phyloP scores from a whole-genome alignment of 352 stramenopile species.

The Phytophthora sansomeana region DNA sequence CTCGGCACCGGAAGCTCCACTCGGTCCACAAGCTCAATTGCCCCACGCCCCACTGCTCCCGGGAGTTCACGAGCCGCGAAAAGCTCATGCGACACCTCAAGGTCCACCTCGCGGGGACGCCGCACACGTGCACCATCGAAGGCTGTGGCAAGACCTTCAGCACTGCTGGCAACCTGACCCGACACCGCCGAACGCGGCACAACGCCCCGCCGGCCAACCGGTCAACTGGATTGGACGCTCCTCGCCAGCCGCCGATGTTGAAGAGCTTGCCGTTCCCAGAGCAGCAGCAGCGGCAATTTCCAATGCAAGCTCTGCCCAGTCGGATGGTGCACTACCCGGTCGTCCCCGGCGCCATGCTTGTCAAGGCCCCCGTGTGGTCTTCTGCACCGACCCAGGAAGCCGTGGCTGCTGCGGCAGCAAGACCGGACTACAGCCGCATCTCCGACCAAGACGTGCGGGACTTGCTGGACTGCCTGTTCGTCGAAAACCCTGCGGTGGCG shows the following conservation, averaged over 20 bases:
- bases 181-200: constrained; percentile 63
- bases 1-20: constrained; percentile 73
- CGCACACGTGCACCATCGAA: constrained; percentile 59
- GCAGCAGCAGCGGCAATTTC: constrained; percentile 30
- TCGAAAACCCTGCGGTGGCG: constrained; percentile 32
- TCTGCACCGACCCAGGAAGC: constrained; percentile 18
- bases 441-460: constrained; percentile 53
- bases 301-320: constrained; percentile 17
- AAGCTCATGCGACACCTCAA: constrained; percentile 63
- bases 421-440: constrained; percentile 35
- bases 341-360: constrained; percentile 34
- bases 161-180: constrained; percentile 64
- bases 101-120: constrained; percentile 55
- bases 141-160: constrained; percentile 67
- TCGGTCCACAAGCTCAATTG: constrained; percentile 56
- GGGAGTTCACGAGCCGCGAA: constrained; percentile 57
- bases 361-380: constrained; percentile 34
- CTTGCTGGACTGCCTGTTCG: constrained; percentile 51
- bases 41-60: constrained; percentile 51
- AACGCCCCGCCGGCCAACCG: constrained; percentile 22
- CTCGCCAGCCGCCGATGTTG: constrained; percentile 26
- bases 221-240: constrained; percentile 1
- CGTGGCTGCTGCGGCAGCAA: neutral
- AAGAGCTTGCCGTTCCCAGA: constrained; percentile 30
- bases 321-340: constrained; percentile 32